Conservation (phyloP, 768 basidiomycete genomes). For the Leccinum rimulosum region DNA sequence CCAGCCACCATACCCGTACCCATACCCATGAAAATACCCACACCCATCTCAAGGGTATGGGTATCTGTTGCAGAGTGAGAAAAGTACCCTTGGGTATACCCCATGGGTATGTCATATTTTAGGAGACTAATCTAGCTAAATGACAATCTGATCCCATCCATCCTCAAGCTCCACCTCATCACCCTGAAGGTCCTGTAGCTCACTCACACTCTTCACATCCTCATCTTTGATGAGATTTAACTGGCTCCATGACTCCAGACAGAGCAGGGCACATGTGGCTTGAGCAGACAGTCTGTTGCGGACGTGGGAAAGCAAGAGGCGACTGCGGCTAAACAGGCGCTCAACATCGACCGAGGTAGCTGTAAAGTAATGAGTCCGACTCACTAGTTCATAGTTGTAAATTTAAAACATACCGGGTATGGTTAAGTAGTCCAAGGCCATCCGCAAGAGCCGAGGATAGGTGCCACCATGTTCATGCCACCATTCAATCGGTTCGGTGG, state of each 20-base stretch:
- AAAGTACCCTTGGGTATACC: no score
- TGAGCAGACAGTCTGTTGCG: constrained; percentile 23
- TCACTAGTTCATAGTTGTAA: background rate
- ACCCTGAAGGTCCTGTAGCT: background rate
- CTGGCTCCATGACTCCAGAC: constrained; percentile 33
- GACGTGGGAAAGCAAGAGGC: constrained; percentile 28
- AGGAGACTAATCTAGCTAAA: no score
- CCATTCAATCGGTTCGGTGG: background rate
- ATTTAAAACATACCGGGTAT: constrained; percentile 4
- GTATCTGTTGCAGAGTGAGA: no score
- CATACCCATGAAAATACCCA: no score
- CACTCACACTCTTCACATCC: background rate
- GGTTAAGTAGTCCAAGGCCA: constrained; percentile 5
- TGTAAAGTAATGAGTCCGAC: constrained; percentile 6
- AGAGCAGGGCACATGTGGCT: constrained; percentile 29
- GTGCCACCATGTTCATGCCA: background rate
- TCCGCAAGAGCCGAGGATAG: background rate
- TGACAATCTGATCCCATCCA: background rate
- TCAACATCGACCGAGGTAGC: constrained; percentile 36
- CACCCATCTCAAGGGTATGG: no score
- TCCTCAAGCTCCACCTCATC: background rate
- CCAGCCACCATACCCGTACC: no score
- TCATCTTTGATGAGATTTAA: constrained; percentile 27
- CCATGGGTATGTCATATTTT: background rate
- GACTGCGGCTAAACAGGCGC: constrained; percentile 26